phyloP scores from a whole-genome alignment of 345 rosid species.

The Aquilaria malaccensis region DNA sequence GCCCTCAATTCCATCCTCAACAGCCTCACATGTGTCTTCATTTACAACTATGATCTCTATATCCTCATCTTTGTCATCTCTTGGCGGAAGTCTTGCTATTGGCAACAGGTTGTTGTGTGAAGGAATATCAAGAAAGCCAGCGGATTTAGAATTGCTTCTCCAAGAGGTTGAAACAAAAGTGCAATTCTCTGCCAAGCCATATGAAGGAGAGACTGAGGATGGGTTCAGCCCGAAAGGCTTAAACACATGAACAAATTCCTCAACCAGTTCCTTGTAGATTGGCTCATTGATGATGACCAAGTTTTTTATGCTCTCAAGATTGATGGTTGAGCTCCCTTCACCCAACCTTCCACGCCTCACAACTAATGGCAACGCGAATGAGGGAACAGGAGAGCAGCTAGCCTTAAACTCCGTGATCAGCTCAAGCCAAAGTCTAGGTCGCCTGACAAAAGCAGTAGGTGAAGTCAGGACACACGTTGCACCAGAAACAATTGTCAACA shows the following conservation, averaged over 20 bases:
- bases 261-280: slow-evolving; percentile 32
- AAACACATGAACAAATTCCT: slow-evolving; percentile 36
- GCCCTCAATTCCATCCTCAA: slow-evolving; percentile 47
- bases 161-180: slow-evolving; percentile 64
- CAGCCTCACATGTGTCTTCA: slow-evolving; percentile 34
- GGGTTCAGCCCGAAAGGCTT: slow-evolving; percentile 34
- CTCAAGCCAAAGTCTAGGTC: slow-evolving; percentile 62
- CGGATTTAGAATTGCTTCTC: slow-evolving; percentile 22
- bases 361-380: slow-evolving; percentile 51
- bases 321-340: slow-evolving; percentile 15
- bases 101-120: slow-evolving; percentile 46
- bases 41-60: slow-evolving; percentile 40
- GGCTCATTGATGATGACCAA: slow-evolving; percentile 56
- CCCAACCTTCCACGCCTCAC: slow-evolving; percentile 41
- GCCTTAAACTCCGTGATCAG: slow-evolving; percentile 38
- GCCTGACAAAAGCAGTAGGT: slow-evolving; percentile 28
- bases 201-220: slow-evolving; percentile 48
- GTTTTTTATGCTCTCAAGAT: slow-evolving; percentile 38
- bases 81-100: slow-evolving; percentile 31
- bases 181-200: slow-evolving; percentile 58
- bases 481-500: slow-evolving; percentile 41
- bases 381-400: slow-evolving; percentile 61
- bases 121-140: slow-evolving; percentile 25
- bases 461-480: slow-evolving; percentile 51
- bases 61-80: slow-evolving; percentile 22